Evolutionary conservation across 768 basidiomycete genomes (phyloP), one percentile per base, ranked within the genome.

Genomic region (Tricholoma bakamatsutake): DNA sequence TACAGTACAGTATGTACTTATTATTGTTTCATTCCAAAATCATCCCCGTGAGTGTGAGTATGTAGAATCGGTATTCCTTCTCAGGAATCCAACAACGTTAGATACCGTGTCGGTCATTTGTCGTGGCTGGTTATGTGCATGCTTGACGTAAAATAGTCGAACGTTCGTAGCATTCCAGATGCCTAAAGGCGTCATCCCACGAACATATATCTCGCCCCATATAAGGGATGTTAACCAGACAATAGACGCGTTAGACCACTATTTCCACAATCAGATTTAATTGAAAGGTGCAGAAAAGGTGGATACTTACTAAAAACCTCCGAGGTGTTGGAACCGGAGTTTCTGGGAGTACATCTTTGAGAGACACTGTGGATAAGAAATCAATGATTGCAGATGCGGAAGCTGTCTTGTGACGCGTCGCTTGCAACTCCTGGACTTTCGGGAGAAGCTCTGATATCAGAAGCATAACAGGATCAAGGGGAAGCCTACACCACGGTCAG

Each of bases 161-260:
- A 97, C 92, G 49, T 84, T 87, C 12, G 94, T 97, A 17, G 84
- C 81, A 61, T 90, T 91, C 93, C 95, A 98, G 42, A 95, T 83
- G 11, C 90, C 91, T 21, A 93, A 74, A 1, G 89, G 88, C 1
- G 86, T 82, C 83, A 95, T 89, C 5, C 87, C 89, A 47, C 88
- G 86, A 18, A 97, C 88, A 66, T 95, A 99, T 17, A 96, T 82
- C 66, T 95, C 92, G 39, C 97, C 95, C 94, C 96, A 99, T 18
- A 95, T 85, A 52, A 98, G 73, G 1, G 91, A 93, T 4, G 93
- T 90, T 35, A 96, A 77, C 96, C 97, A 98, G 15, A 94, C 80
- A 57, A 89, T 77, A 2, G 93, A 94, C 1, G 91, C 87, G 61
- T 94, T 90, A 11, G 93, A 90, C 94, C 94, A 97, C 91, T 95